Evolutionary conservation across 306 rosid genomes (phyloP).

Genomic region (Malus sylvestris): DNA sequence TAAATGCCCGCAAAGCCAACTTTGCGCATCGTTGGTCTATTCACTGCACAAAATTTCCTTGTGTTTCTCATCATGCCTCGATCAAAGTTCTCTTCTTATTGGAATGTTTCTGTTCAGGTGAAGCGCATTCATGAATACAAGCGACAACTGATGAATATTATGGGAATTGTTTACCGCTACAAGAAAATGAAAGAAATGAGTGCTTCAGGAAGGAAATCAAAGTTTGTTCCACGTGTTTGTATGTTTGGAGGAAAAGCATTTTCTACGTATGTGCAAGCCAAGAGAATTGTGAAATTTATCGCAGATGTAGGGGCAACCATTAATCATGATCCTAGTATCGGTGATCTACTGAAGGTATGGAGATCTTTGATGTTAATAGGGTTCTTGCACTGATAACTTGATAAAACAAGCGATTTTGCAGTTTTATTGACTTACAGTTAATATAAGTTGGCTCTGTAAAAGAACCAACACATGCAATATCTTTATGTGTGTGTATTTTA

Average conservation of each 20-base stretch:
- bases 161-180: slow-evolving; percentile 95
- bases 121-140: slow-evolving; percentile 99
- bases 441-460: not conserved
- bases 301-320: slow-evolving; percentile 85
- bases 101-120: slow-evolving; percentile 42
- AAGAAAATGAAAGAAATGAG: slow-evolving; percentile 97
- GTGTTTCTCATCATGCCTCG: not conserved
- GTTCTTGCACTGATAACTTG: not conserved
- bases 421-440: not conserved
- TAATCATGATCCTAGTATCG: slow-evolving; percentile 88
- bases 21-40: not conserved
- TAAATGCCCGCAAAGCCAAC: not conserved
- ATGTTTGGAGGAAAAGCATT: slow-evolving; percentile 97
- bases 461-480: not conserved
- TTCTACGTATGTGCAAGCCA: slow-evolving; percentile 89
- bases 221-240: slow-evolving; percentile 91
- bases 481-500: not conserved
- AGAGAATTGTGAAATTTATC: slow-evolving; percentile 94
- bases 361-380: not conserved
- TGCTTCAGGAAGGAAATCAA: slow-evolving; percentile 51
- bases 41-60: not conserved
- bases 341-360: slow-evolving; percentile 87
- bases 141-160: slow-evolving; percentile 75
- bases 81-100: slow-evolving; percentile 3
- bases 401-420: not conserved